phyloP scores from a whole-genome alignment of 768 basidiomycete genomes.

The Rhodocollybia butyracea region DNA sequence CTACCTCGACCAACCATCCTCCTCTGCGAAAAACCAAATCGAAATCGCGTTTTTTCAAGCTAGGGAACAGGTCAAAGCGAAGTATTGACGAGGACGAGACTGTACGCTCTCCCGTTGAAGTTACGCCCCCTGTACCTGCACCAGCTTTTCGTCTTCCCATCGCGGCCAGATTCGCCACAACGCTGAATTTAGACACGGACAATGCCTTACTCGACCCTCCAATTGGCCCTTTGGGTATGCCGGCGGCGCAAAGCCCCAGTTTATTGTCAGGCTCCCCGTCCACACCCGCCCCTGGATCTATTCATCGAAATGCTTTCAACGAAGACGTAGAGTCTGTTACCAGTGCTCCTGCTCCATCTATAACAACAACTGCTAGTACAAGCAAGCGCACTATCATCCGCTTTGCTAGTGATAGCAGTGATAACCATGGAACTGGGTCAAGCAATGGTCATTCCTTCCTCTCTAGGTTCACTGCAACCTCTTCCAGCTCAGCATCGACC shows the following conservation, averaged over 20 bases:
- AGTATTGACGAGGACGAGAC: constrained; percentile 28
- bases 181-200: constrained; percentile 10
- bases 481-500: constrained; percentile 14
- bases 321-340: neutral
- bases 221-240: constrained; percentile 2
- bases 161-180: constrained; percentile 44
- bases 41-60: constrained; percentile 41
- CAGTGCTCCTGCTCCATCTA: neutral
- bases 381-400: constrained; percentile 3
- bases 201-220: constrained; percentile 8
- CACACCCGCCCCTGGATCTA: neutral
- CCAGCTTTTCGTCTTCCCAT: constrained; percentile 40
- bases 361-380: neutral
- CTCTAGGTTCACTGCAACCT: constrained; percentile 3
- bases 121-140: constrained; percentile 1
- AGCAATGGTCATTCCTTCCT: constrained; percentile 12
- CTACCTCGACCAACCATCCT: constrained; percentile 6
- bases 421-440: constrained; percentile 7
- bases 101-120: constrained; percentile 8
- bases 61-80: constrained; percentile 36
- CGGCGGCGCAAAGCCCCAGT: constrained; percentile 8
- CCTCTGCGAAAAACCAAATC: constrained; percentile 20
- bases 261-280: neutral
- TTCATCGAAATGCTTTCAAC: neutral
- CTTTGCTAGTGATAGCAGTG: constrained; percentile 9